Base-by-base conservation (phyloP, 2,329 filamentous ascomycete genomes). In the Cytospora schulzeri region DNA sequence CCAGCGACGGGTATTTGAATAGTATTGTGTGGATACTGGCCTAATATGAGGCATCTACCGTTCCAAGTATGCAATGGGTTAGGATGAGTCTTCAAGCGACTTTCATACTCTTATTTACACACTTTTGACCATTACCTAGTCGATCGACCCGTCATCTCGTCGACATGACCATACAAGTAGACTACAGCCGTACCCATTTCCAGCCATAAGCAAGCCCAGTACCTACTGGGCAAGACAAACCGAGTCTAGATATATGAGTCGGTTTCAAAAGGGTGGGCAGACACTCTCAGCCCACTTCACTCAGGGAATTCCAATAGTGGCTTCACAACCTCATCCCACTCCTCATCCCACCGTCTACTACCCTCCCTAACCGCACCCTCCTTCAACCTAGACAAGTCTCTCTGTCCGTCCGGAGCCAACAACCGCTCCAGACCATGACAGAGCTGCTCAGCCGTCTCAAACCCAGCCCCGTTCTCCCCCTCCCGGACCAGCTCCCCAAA, bases 401-500 rank as follows among this genome's bases (percentile, higher is more conserved):
- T 73, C 11, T 78, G 78, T 0, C 82, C 81, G 0, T 70, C 70
- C 8, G 83, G 77, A 7, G 77, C 70, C 63, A 97, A 88, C 22
- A 98, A 76, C 24, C 88, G 80, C 19, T 80, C 76, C 14, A 98
- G 75, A 15, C 90, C 83, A 4, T 79, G 76, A 0, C 84, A 80
- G 56, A 99, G 78, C 71, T 92, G 86, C 15, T 83, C 79, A 0
- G 88, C 83, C 59, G 86, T 91, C 69, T 86, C 86, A 72, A 99
- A 99, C 0, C 95, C 93, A 70, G 86, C 85, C 1, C 95, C 95
- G 73, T 98, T 98, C 48, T 88, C 81, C 0, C 91, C 90, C 71
- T 98, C 93, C 60, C 85, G 89, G 29, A 99, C 91, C n/a, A 99
- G 80, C 78, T 99, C 95, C 2, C 86, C 81, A 83, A 96, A 97